phyloP scores from a whole-genome alignment of 2,329 filamentous ascomycete species.

The Cladophialophora exuberans region DNA sequence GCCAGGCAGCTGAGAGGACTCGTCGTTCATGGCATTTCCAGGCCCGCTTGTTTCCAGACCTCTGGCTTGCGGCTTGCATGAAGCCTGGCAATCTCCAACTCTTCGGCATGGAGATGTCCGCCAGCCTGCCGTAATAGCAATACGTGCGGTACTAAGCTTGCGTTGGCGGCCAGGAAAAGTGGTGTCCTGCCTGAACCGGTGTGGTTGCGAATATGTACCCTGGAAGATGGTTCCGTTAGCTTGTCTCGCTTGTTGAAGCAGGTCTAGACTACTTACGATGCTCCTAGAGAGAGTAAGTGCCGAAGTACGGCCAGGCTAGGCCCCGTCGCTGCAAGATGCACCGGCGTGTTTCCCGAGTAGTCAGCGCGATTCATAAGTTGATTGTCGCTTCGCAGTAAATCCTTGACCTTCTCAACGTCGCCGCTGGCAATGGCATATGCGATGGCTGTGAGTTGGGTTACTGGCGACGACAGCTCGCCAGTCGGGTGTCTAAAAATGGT shows the following conservation, averaged over 20 bases:
- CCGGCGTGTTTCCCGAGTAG: conserved; percentile 76
- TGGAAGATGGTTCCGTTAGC: neutral
- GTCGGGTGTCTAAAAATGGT: conserved; percentile 76
- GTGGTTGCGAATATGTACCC: conserved; percentile 62
- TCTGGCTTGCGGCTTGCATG: conserved; percentile 48
- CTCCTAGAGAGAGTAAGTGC: conserved; percentile 52
- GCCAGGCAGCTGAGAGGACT: no score
- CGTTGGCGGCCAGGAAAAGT: conserved; percentile 62
- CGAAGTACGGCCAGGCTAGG: conserved; percentile 59
- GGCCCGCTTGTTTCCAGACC: conserved; percentile 49
- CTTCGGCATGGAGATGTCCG: conserved; percentile 62
- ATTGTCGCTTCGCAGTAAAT: conserved; percentile 69
- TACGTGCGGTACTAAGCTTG: conserved; percentile 59
- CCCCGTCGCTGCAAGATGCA: conserved; percentile 62
- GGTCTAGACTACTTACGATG: conserved; percentile 39
- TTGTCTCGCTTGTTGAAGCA: neutral
- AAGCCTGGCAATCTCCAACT: conserved; percentile 56
- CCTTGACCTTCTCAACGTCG: conserved; percentile 66
- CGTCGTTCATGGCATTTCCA: conserved; percentile 37
- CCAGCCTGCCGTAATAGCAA: conserved; percentile 58
- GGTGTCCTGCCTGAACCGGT: conserved; percentile 56
- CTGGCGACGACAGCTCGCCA: conserved; percentile 56
- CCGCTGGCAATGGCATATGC: conserved; percentile 79
- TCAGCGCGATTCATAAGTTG: conserved; percentile 74
- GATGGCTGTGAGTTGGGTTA: conserved; percentile 72